phyloP scores from a whole-genome alignment of 2,329 filamentous ascomycete species.

The Harringtonia lauricola region DNA sequence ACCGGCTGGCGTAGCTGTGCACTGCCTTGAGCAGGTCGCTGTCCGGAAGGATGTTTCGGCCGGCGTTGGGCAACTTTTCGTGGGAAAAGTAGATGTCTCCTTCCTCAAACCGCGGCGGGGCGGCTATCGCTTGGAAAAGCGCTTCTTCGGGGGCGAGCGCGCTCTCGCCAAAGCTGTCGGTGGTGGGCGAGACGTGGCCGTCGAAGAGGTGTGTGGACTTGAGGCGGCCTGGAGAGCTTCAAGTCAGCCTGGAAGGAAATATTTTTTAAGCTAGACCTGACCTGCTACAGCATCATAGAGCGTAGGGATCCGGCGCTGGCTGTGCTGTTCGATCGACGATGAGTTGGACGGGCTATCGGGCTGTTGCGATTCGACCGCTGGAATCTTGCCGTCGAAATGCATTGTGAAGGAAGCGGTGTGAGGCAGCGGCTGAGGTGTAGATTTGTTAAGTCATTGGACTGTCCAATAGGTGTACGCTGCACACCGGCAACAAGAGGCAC shows the following conservation, averaged over 20 bases:
- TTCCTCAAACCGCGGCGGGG: constrained; percentile 58
- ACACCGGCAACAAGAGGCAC: no score
- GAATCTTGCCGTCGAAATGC: no score
- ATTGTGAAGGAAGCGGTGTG: background rate
- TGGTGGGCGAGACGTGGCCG: constrained; percentile 9
- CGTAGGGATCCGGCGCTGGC: constrained; percentile 32
- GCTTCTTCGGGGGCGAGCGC: constrained; percentile 56
- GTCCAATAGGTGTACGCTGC: no score
- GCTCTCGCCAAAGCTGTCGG: constrained; percentile 19
- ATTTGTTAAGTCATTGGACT: no score
- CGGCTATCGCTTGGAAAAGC: constrained; percentile 55
- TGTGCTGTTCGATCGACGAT: background rate
- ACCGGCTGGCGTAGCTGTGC: constrained; percentile 57
- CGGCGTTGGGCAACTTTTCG: constrained; percentile 38
- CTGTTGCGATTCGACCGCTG: background rate
- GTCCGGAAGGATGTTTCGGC: constrained; percentile 45
- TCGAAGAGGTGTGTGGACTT: constrained; percentile 19
- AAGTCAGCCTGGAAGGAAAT: no score
- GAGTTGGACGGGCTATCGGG: background rate
- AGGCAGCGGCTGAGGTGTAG: no score
- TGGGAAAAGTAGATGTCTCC: constrained; percentile 61
- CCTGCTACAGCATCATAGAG: constrained; percentile 67
- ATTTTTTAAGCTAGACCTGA: no score
- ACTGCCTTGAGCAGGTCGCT: constrained; percentile 59
- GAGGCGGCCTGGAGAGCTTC: constrained; percentile 21